Percentiles rank a stretch among this genome's conserved stretches.
Evolutionary conservation across 495 filamentous ascomycete genomes (phyloP).

Genomic region (Trichoderma erinaceum): DNA sequence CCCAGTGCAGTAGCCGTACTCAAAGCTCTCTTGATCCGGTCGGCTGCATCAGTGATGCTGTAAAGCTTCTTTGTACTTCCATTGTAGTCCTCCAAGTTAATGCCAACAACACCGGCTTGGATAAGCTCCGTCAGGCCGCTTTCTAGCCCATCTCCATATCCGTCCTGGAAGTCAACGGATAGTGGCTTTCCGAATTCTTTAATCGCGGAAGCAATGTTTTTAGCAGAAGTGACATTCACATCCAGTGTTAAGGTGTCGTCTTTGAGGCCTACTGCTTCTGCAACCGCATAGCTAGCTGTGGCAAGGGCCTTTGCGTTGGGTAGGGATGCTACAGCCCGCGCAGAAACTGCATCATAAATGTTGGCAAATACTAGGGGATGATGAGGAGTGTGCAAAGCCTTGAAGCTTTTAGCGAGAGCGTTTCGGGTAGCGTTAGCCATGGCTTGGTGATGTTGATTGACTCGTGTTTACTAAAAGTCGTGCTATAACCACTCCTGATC

Average conservation of each 20-base stretch:
- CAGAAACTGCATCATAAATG: conserved; percentile 44
- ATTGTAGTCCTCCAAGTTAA: conserved; percentile 47
- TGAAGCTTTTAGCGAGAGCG: conserved; percentile 21
- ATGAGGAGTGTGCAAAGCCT: conserved; percentile 42
- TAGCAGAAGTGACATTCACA: conserved; percentile 28
- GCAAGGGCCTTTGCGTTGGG: conserved; percentile 43
- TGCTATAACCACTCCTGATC: too few species aligned
- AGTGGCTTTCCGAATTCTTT: conserved; percentile 31
- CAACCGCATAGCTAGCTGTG: conserved; percentile 48
- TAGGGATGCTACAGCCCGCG: conserved; percentile 35
- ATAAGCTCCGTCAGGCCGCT: conserved; percentile 34
- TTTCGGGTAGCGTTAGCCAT: too few species aligned
- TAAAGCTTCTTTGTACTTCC: conserved; percentile 28
- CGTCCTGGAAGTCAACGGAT: conserved; percentile 49
- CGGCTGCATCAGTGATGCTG: conserved; percentile 30
- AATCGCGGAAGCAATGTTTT: conserved; percentile 28
- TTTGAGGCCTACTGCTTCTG: conserved; percentile 32
- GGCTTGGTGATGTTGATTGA: too few species aligned
- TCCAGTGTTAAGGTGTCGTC: conserved; percentile 39
- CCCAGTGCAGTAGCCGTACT: conserved; percentile 30
- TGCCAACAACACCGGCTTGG: conserved; percentile 42
- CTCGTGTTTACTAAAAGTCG: too few species aligned
- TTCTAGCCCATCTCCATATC: conserved; percentile 40
- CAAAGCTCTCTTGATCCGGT: conserved; percentile 32
- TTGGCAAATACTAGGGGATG: conserved; percentile 48